A percentile compares a stretch with the other conserved stretches of the same genome.
Conservation (phyloP, 1,284 basidiomycete species). For the Fomes fomentarius region DNA sequence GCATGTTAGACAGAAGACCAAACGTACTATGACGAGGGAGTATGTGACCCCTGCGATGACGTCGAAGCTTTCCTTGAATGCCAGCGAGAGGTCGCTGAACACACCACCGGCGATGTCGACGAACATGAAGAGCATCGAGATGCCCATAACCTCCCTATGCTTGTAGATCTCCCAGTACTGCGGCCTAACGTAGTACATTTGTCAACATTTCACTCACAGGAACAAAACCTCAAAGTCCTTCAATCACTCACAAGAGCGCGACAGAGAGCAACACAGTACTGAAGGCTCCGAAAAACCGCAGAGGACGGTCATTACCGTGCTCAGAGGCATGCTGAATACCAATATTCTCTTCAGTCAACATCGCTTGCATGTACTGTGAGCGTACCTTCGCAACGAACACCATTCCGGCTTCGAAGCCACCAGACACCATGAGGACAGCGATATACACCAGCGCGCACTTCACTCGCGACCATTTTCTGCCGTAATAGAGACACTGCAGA, state of each 20-base stretch:
- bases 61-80: slow-evolving; percentile 71
- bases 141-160: slow-evolving; percentile 70
- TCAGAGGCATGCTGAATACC: slow-evolving; percentile 43
- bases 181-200: slow-evolving; percentile 34
- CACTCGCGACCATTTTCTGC: slow-evolving; percentile 39
- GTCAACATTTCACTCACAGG: neutral
- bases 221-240: neutral
- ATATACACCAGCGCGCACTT: slow-evolving; percentile 37
- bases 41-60: slow-evolving; percentile 68
- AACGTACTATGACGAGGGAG: slow-evolving; percentile 57
- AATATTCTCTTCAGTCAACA: neutral
- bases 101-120: slow-evolving; percentile 77
- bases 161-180: slow-evolving; percentile 75
- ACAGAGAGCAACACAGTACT: slow-evolving; percentile 62
- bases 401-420: slow-evolving; percentile 62
- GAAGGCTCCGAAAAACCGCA: slow-evolving; percentile 68
- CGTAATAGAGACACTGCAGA: slow-evolving; percentile 73
- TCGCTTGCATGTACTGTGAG: slow-evolving; percentile 32
- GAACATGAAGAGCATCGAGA: slow-evolving; percentile 71
- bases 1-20: neutral
- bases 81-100: slow-evolving; percentile 71
- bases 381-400: slow-evolving; percentile 59
- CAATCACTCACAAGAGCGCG: slow-evolving; percentile 56
- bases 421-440: slow-evolving; percentile 46
- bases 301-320: slow-evolving; percentile 48